Evolutionary conservation across 192 early-diverging fungal species (phyloP), one percentile per base, ranked within the genome.

Genomic region (Coemansia nantahalensis): DNA sequence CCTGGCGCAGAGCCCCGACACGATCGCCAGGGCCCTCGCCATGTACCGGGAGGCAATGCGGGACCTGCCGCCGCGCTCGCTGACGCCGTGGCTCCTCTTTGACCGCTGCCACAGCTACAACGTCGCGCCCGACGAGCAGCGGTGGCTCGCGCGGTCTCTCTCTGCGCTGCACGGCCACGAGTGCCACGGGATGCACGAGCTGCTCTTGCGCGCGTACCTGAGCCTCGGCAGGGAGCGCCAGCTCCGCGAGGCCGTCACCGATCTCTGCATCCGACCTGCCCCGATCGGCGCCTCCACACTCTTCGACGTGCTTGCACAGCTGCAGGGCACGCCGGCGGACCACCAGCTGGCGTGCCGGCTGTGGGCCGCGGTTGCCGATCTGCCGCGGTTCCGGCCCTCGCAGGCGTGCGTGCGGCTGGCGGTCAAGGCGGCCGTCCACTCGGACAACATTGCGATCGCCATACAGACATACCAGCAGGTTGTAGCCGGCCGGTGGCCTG

Each of bases 71-170:
- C 19, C 59, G 15, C 35, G 41, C 16, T 76, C 72, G 19, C 38
- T 35, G n/a, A 59, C 61, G 6, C 72, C 72, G 17, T 76, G 72
- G 72, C 52, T 68, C 45, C 65, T 76, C 10, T 52, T 76, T 17
- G 54, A 56, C 21, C 48, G 54, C 21, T 60, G 65, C 52, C 50
- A 63, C 39, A 53, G 51, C 1, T 52, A 53, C 34, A 41, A 45
- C n/a, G 28, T 42, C 16, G 9, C 14, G 6, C 19, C 8, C 15
- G 31, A 21, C 11, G 45, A 49, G 9, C 14, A 59, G 32, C 44
- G 32, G 21, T 62, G 65, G 61, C 64, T 64, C 40, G 23, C 48
- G 6, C 45, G 54, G 36, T 58, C 55, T 24, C 22, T 68, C 5
- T 38, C 56, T 22, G 35, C 52, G 3, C 23, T 60, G 33, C 53